A percentile compares a stretch with the other conserved stretches of the same genome.
These are phyloP conservation scores for Gloeopeniophorella convolvens DNA, from an alignment of 768 basidiomycete species.

Conservation along the genomic window DNA sequence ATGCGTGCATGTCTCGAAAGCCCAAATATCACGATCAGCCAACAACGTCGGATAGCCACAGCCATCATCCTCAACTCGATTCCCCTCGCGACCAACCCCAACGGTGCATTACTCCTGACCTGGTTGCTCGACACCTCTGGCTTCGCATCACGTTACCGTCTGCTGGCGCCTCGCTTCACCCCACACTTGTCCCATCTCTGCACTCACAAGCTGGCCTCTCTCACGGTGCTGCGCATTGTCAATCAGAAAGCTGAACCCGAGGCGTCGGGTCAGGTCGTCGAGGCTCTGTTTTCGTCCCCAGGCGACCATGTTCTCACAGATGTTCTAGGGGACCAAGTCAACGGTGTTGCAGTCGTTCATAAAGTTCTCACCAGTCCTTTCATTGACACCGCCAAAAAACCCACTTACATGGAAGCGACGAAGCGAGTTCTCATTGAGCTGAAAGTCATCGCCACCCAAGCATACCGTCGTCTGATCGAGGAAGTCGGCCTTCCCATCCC, in stretches of 20 bases:
- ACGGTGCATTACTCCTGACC: conserved; percentile 90
- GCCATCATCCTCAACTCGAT: conserved; percentile 96
- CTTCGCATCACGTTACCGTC: conserved; percentile 91
- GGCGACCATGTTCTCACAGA: conserved; percentile 89
- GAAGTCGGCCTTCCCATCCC: conserved; percentile 91
- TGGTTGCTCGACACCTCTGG: conserved; percentile 95
- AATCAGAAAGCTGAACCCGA: conserved; percentile 93
- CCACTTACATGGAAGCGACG: conserved; percentile 72
- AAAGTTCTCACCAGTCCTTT: conserved; percentile 88
- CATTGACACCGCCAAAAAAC: conserved; percentile 66
- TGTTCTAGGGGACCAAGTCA: conserved; percentile 92
- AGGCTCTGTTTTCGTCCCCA: conserved; percentile 85
- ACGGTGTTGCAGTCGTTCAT: conserved; percentile 87
- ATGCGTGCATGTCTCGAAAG: conserved; percentile 97
- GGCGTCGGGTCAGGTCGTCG: conserved; percentile 80
- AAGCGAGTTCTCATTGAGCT: conserved; percentile 86
- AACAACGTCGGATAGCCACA: conserved; percentile 92
- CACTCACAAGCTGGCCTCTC: conserved; percentile 94
- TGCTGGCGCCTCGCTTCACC: conserved; percentile 92
- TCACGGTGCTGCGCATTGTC: conserved; percentile 91
- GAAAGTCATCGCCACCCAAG: conserved; percentile 91
- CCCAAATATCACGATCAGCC: conserved; percentile 76
- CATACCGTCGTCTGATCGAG: conserved; percentile 88
- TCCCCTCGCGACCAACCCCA: conserved; percentile 94
- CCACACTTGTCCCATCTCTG: conserved; percentile 95